Percentiles rank a stretch among this genome's conserved stretches.
phyloP scores from a whole-genome alignment of 768 basidiomycete genomes.

The Boletus fagicola region DNA sequence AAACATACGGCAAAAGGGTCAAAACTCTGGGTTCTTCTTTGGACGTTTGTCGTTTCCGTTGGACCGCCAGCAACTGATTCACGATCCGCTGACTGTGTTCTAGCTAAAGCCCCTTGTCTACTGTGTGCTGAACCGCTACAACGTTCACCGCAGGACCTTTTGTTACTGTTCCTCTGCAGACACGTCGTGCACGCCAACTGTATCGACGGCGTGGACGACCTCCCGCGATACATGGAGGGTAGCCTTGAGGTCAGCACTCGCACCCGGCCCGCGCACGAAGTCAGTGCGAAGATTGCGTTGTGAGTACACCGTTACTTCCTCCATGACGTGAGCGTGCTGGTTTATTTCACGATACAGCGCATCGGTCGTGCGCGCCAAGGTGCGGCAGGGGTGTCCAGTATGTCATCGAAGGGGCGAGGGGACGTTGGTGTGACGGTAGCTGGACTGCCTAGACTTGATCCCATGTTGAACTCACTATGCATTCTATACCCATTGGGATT shows the following conservation, averaged over 20 bases:
- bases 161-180: constrained; percentile 80
- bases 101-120: constrained; percentile 65
- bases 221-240: constrained; percentile 62
- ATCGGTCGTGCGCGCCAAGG: constrained; percentile 62
- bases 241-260: constrained; percentile 41
- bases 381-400: constrained; percentile 73
- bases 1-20: constrained; percentile 64
- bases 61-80: neutral
- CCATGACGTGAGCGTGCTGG: neutral
- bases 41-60: constrained; percentile 50
- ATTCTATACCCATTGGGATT: constrained; percentile 15
- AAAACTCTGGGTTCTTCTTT: constrained; percentile 77
- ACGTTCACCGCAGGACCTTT: constrained; percentile 56
- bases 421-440: neutral
- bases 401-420: constrained; percentile 65
- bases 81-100: neutral
- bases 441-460: constrained; percentile 4
- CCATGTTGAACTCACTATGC: constrained; percentile 5
- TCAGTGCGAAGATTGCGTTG: constrained; percentile 80
- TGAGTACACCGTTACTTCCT: constrained; percentile 34
- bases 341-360: constrained; percentile 44
- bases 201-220: constrained; percentile 59
- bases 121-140: constrained; percentile 63
- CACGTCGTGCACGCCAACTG: constrained; percentile 85
- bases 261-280: constrained; percentile 39